phyloP scores from a whole-genome alignment of 2,329 filamentous ascomycete genomes.

The Fusarium sp. region DNA sequence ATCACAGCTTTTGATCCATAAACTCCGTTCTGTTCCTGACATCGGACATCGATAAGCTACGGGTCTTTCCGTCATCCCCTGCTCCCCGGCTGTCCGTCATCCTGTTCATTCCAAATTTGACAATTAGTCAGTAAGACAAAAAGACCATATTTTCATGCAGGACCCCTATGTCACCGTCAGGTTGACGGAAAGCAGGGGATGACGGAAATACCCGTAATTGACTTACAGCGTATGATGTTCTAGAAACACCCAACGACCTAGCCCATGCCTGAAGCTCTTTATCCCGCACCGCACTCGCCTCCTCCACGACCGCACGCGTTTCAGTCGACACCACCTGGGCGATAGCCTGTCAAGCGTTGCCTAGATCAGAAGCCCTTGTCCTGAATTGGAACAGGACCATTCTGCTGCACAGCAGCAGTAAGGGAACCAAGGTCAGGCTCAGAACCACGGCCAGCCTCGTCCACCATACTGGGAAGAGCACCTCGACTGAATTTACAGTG shows the following conservation, averaged over 20 bases:
- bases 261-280: conserved; percentile 5
- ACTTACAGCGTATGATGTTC: not conserved
- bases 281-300: not conserved
- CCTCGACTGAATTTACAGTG: not conserved
- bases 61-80: too few relatives aligned
- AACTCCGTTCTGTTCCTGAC: not conserved
- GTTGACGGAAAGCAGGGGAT: too few relatives aligned
- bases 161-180: too few relatives aligned
- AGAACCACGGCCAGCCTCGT: not conserved
- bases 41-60: too few relatives aligned
- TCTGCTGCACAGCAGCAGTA: not conserved
- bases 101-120: too few relatives aligned
- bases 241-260: not conserved
- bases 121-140: too few relatives aligned
- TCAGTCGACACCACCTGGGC: conserved; percentile 12
- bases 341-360: conserved; percentile 21
- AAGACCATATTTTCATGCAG: too few relatives aligned
- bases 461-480: not conserved
- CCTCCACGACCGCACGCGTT: conserved; percentile 15
- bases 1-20: not conserved
- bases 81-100: too few relatives aligned
- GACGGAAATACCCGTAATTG: too few relatives aligned
- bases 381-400: not conserved
- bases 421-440: not conserved
- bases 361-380: conserved; percentile 4